Percentiles rank a stretch among this genome's conserved stretches.
phyloP scores from a whole-genome alignment of 2,329 filamentous ascomycete genomes.

The Stagonosporopsis cucurbitacearum region DNA sequence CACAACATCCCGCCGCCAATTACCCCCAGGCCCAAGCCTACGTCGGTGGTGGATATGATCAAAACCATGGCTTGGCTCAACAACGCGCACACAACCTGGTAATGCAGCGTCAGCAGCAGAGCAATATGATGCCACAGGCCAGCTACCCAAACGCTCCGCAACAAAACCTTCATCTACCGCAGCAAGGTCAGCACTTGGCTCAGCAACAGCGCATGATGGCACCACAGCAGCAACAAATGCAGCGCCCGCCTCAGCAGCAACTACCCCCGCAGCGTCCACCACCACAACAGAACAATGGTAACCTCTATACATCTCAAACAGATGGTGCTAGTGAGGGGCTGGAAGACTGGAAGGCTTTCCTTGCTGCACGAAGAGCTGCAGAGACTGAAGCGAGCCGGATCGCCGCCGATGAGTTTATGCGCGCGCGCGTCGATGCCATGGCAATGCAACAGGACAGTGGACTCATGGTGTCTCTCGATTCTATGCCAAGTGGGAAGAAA shows the following conservation, averaged over 20 bases:
- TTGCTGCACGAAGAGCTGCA: conserved; percentile 62
- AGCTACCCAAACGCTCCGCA: conserved; percentile 29
- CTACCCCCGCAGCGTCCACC: conserved; percentile 36
- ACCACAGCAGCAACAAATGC: conserved; percentile 34
- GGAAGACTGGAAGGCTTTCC: conserved; percentile 63
- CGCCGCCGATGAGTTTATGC: conserved; percentile 72
- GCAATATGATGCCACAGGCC: conserved; percentile 34
- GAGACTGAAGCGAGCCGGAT: conserved; percentile 57
- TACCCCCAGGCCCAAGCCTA: conserved; percentile 42
- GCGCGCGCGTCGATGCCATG: conserved; percentile 69
- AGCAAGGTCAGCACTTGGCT: conserved; percentile 36
- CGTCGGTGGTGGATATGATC: conserved; percentile 44
- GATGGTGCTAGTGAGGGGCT: conserved; percentile 74
- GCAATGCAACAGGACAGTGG: conserved; percentile 76
- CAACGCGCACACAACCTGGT: conserved; percentile 62
- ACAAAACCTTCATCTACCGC: conserved; percentile 22
- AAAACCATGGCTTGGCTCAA: conserved; percentile 57
- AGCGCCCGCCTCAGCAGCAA: conserved; percentile 36
- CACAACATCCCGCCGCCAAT: conserved; percentile 34
- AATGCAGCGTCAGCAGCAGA: conserved; percentile 42
- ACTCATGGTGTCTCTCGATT: conserved; percentile 74
- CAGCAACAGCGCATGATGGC: conserved; percentile 41
- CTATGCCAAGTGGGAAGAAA: conserved; percentile 56
- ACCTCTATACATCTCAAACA: conserved; percentile 65
- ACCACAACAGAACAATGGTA: conserved; percentile 28